Base-by-base conservation (phyloP, 345 rosid species). In the Euphorbia peplus region DNA sequence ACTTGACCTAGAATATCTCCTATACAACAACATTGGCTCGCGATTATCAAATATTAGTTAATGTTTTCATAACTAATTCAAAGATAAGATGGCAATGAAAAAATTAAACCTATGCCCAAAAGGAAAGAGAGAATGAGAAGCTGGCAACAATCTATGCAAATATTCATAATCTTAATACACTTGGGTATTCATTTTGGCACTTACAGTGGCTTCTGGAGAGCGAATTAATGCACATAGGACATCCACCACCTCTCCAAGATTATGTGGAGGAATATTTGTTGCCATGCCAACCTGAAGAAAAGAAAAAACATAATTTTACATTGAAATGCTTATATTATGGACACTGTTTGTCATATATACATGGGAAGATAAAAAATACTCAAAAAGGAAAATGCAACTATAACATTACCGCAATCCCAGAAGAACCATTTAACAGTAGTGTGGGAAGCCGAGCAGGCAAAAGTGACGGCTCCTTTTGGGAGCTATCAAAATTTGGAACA, bases 261-360 rank as follows among this genome's bases (percentile, higher is more conserved):
- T 93, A 79, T 93, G 98, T 60, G 98, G 98, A 80, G 98, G 98
- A 77, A 93, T 91, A 68, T 88, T 91, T 25, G 98, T 93, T 10
- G 98, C 98, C 98, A 93, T 93, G 70, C 98, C 97, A 76, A 93
- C 98, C 98, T 93, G 75, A 63, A 70, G 46, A 74, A 55, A 32
- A 48, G 47, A 8, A 24, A 53, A 72, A 11, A 24, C 47, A 70
- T n/a, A 47, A 35, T 63, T 18, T 65, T 35, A 46, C 47, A 44
- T 70, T 35, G 13, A 63, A 14, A 58, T 25, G 50, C 19, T 44
- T 26, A 14, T 15, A 37, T 46, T 16, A 4, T 1, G 50, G 56
- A 50, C 19, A 28, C 14, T 7, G 22, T 13, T 18, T 22, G 42
- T 25, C 4, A 8, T 25, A 37, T 16, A 65, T 29, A 9, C 16